phyloP scores from a whole-genome alignment of 2,329 filamentous ascomycete genomes.

The Herpotrichia juniperi region DNA sequence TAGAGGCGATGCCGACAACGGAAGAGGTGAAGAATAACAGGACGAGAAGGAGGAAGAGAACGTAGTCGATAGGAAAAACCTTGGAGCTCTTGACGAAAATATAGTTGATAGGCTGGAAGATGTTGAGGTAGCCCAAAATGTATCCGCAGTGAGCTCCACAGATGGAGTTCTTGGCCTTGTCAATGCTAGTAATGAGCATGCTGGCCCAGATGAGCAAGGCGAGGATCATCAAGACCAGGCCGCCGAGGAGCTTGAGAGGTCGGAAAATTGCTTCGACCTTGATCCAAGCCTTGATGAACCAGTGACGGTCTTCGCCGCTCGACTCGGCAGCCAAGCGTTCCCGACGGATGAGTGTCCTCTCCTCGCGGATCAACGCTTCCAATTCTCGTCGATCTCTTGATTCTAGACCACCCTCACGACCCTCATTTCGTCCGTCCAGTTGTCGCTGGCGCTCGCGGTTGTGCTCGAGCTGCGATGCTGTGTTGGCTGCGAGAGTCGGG shows the following conservation, averaged over 20 bases:
- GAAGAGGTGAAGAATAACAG: slow-evolving; percentile 89
- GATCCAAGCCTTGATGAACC: slow-evolving; percentile 76
- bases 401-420: slow-evolving; percentile 75
- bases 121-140: slow-evolving; percentile 83
- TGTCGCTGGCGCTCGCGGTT: slow-evolving; percentile 93
- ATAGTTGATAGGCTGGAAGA: slow-evolving; percentile 96
- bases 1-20: slow-evolving; percentile 80
- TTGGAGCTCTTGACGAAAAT: slow-evolving; percentile 80
- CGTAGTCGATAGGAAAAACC: slow-evolving; percentile 90
- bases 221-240: slow-evolving; percentile 76
- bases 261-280: slow-evolving; percentile 83
- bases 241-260: slow-evolving; percentile 86
- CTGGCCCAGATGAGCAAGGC: slow-evolving; percentile 81
- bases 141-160: slow-evolving; percentile 93
- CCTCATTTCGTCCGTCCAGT: slow-evolving; percentile 82
- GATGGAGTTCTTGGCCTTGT: slow-evolving; percentile 94
- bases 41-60: slow-evolving; percentile 83
- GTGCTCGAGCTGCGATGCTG: slow-evolving; percentile 78
- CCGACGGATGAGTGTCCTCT: slow-evolving; percentile 87
- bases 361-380: slow-evolving; percentile 84
- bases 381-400: slow-evolving; percentile 88
- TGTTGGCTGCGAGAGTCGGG: slow-evolving; percentile 77
- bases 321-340: slow-evolving; percentile 86
- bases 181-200: slow-evolving; percentile 94
- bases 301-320: slow-evolving; percentile 76